A percentile compares a stretch with the other conserved stretches of the same genome.
phyloP scores from a whole-genome alignment of 1,284 basidiomycete genomes.

The Singerocomus inundabilis region DNA sequence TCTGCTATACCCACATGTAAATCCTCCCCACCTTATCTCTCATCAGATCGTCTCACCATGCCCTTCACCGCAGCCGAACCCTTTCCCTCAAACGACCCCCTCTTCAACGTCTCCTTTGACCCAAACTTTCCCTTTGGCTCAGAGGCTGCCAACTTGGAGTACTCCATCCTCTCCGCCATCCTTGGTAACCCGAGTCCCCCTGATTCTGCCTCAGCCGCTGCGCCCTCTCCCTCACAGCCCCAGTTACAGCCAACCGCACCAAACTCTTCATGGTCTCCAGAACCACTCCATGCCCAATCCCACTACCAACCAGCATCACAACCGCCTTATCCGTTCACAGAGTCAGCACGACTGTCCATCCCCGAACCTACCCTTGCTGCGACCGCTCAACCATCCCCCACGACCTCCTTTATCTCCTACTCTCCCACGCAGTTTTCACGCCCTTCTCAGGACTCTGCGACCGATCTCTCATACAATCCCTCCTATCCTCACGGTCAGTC shows the following conservation, averaged over 20 bases:
- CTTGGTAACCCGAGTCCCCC: conserved; percentile 73
- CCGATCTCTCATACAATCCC: conserved; percentile 32
- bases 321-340: conserved; percentile 29
- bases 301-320: conserved; percentile 22
- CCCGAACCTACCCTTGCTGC: conserved; percentile 38
- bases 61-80: conserved; percentile 40
- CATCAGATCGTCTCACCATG: conserved; percentile 3
- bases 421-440: conserved; percentile 44
- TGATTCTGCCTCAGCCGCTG: conserved; percentile 46
- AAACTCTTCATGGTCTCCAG: conserved; percentile 47
- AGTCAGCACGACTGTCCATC: conserved; percentile 39
- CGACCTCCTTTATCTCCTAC: conserved; percentile 33
- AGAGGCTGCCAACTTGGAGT: conserved; percentile 88
- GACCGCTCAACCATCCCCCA: conserved; percentile 35
- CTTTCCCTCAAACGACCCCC: conserved; percentile 53
- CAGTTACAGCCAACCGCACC: conserved; percentile 35
- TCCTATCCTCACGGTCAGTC: conserved; percentile 32
- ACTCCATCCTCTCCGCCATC: conserved; percentile 90
- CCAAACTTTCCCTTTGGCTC: conserved; percentile 73
- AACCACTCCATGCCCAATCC: conserved; percentile 35
- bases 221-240: conserved; percentile 43
- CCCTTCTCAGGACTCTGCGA: conserved; percentile 41
- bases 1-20: conserved; percentile 35
- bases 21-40: background rate
- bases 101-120: conserved; percentile 63